Evolutionary conservation across 2,329 filamentous ascomycete species (phyloP), one percentile per base, ranked within the genome.

Genomic region (Chrysosporium keratinophilum): DNA sequence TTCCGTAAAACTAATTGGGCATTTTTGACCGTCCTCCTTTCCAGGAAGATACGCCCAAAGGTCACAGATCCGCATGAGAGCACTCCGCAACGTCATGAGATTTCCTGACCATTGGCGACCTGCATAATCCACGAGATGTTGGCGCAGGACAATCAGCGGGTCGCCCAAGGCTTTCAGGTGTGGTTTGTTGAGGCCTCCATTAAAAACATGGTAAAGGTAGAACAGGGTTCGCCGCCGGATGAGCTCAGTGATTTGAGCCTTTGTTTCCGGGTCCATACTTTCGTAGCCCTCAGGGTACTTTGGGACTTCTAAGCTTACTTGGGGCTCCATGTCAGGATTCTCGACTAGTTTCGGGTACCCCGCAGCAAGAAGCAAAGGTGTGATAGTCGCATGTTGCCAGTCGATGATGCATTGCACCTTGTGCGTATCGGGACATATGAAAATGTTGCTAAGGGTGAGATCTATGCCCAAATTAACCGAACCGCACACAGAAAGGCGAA

Each of bases 181-280:
- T 19, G 14, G n/a, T 31, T 58, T 55, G 37, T 58, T 58, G 4
- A 14, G 11, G 11, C 31, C 54, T 4, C 56, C 54, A n/a, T 58
- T 58, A 42, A 56, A 58, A 20, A 58, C 44, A 15, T 39, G 48
- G 19, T 58, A 58, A 5, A 58, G 41, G n/a, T 56, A 55, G 45
- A 50, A 57, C 5, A 58, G 49, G 20, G 39, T 19, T 31, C 45
- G 51, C 7, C 52, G 52, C 5, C 57, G 48, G 10, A 53, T 40
- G 14, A 57, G 50, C 28, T 57, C 57, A n/a, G 53, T 49, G 12
- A 55, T 49, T 39, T 58, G 12, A 2, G 17, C 11, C 31, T 55
- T 58, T 40, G 40, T 34, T 35, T 45, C 52, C 2, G 52, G 33
- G 20, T 56, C 54, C 1, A 58, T 17, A n/a, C 35, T 15, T 3